phyloP scores from a whole-genome alignment of 805 yeast genomes.

The Debaryomyces tyrocola region DNA sequence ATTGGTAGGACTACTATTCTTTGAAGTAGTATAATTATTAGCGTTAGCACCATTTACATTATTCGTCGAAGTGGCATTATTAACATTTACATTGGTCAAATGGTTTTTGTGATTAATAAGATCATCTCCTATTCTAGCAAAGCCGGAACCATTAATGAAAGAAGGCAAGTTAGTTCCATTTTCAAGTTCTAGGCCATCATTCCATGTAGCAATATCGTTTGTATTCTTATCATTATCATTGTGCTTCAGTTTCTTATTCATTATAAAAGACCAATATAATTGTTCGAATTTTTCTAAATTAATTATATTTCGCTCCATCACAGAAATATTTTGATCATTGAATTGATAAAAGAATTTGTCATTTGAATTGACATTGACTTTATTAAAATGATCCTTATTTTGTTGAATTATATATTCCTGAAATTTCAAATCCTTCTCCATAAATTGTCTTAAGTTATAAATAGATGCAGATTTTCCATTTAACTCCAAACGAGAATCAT shows the following conservation, averaged over 20 bases:
- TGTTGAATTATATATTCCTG: conserved; percentile 27
- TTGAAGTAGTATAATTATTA: conserved; percentile 1
- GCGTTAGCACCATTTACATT: conserved; percentile 2
- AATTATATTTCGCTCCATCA: conserved; percentile 13
- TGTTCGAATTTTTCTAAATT: conserved; percentile 32
- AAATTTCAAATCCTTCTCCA: conserved; percentile 53
- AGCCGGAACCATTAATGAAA: conserved; percentile 38
- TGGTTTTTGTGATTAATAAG: conserved; percentile 23
- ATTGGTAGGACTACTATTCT: background rate
- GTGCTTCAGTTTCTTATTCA: conserved; percentile 21
- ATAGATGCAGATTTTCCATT: conserved; percentile 44
- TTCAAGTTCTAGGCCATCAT: conserved; percentile 28
- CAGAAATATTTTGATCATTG: conserved; percentile 5
- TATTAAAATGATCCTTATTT: conserved; percentile 10
- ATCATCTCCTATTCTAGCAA: conserved; percentile 29
- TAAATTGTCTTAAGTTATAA: conserved; percentile 57
- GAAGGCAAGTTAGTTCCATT: conserved; percentile 23
- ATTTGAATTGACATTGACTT: conserved; percentile 1
- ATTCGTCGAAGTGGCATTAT: conserved; percentile 1
- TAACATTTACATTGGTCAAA: conserved; percentile 16
- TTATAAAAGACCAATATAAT: conserved; percentile 43
- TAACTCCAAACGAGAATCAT: conserved; percentile 15
- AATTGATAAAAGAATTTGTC: conserved; percentile 3
- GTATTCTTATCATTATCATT: background rate
- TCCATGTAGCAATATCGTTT: conserved; percentile 15